Evolutionary conservation across 768 basidiomycete species (phyloP), one percentile per base, ranked within the genome.

Genomic region (Lentinula sp.): DNA sequence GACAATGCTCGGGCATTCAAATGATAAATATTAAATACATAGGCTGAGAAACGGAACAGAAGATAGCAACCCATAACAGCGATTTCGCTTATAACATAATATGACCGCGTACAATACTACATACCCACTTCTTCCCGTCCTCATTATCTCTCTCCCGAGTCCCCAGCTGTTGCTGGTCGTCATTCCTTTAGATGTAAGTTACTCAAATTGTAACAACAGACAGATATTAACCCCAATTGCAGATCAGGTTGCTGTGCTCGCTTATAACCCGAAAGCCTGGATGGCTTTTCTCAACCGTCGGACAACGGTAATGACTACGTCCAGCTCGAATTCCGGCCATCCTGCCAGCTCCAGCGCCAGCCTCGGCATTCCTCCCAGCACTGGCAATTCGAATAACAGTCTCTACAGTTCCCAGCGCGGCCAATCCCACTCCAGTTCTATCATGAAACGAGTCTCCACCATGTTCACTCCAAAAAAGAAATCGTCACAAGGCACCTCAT

Each of bases 391-490:
- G 12, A 46, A 46, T 35, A 32, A 32, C 51, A 18, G 36, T 18
- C 16, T 18, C 18, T 20, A 37, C 15, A 35, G n/a, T 39, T 12
- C 18, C n/a, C 53, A 18, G n/a, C 53, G 33, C 9, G 33, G 35
- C 37, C 35, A 54, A 35, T 32, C 23, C 12, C 23, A 56, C 41
- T 56, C 55, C 23, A 13, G 6, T 43, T 56, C 55, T 32, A 56
- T 56, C 55, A 56, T 56, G 23, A 56, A 43, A 43, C 55, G 55
- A 32, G 55, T 56, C 28, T 56, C 55, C 1, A 56, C 55, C 6
- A 56, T 56, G 55, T 56, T 56, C n/a, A 56, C 55, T 41, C 55
- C 55, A 20, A 41, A 43, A 10, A 56, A 56, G 41, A 56, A 41
- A 39, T 12, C 23, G 6, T n/a, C 39, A 20, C 55, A 56, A 41